A percentile compares a stretch with the other conserved stretches of the same genome.
Evolutionary conservation across 2,329 filamentous ascomycete species (phyloP).

Genomic region (Phialemoniopsis sp.): DNA sequence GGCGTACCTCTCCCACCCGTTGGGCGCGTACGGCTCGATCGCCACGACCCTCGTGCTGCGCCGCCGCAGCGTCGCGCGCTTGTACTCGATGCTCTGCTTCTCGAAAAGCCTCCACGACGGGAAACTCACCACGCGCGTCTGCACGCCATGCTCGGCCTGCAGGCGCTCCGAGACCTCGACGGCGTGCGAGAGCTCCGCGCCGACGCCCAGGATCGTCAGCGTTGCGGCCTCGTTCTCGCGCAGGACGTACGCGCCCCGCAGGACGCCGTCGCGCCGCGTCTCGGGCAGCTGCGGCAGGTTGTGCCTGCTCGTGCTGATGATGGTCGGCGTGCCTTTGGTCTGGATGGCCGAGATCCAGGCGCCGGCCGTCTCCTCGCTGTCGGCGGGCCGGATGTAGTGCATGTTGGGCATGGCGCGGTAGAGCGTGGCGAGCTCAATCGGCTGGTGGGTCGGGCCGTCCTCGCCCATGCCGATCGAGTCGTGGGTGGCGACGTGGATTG

Average conservation of each 20-base stretch:
- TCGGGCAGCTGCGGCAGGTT: constrained; percentile 26
- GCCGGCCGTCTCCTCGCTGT: constrained; percentile 45
- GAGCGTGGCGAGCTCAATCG: constrained; percentile 43
- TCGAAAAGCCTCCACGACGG: constrained; percentile 31
- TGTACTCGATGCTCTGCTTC: constrained; percentile 23
- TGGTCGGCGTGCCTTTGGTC: constrained; percentile 25
- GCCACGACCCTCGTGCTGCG: constrained; percentile 34
- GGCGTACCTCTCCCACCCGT: constrained; percentile 53
- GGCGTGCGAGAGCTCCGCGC: constrained; percentile 33
- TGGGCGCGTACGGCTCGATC: constrained; percentile 46
- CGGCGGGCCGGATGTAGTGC: constrained; percentile 47
- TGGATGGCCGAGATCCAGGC: constrained; percentile 40
- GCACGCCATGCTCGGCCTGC: constrained; percentile 18
- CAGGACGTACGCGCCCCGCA: constrained; percentile 34
- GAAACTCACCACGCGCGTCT: constrained; percentile 27
- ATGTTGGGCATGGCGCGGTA: constrained; percentile 53
- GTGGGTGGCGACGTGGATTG: constrained; percentile 49
- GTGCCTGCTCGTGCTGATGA: constrained; percentile 39
- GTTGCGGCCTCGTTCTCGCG: constrained; percentile 23
- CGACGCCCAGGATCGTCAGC: constrained; percentile 32
- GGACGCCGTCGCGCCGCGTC: constrained; percentile 27
- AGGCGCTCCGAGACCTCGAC: constrained; percentile 34
- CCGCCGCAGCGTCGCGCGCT: constrained; percentile 30
- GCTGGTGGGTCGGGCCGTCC: constrained; percentile 53
- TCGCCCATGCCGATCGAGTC: constrained; percentile 50